phyloP scores from a whole-genome alignment of 441 rosid genomes.

The Adansonia gregorii region DNA sequence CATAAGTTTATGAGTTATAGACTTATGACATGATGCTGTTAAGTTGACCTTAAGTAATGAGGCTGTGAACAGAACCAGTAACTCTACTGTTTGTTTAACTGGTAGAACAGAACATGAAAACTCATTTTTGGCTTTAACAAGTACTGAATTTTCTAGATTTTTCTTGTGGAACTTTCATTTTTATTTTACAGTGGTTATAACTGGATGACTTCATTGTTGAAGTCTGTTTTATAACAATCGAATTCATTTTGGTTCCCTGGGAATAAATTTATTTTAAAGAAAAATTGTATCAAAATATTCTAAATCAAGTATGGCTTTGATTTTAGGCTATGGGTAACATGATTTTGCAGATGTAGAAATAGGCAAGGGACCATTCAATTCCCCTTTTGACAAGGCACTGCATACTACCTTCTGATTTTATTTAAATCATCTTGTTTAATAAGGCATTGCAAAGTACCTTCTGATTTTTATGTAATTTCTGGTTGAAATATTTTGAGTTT shows the following conservation, averaged over 20 bases:
- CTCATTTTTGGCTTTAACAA: neutral
- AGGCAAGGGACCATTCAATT: constrained; percentile 10
- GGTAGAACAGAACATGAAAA: neutral
- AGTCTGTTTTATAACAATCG: neutral
- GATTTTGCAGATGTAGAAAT: constrained; percentile 21
- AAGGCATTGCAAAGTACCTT: too few species aligned
- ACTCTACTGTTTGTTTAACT: neutral
- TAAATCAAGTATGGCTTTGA: neutral
- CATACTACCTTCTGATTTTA: constrained; percentile 8
- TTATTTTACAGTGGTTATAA: neutral
- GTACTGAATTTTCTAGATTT: neutral
- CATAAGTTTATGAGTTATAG: neutral
- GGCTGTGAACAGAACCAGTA: neutral
- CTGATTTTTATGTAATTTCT: neutral
- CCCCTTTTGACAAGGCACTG: constrained; percentile 12
- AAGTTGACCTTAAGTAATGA: neutral
- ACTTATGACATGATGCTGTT: neutral
- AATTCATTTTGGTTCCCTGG: neutral
- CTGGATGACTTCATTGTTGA: neutral
- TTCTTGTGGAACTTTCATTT: neutral
- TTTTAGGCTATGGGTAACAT: neutral
- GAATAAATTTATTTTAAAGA: neutral
- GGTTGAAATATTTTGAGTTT: neutral
- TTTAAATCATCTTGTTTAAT: constrained; percentile 5
- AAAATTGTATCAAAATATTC: constrained; percentile 1